Evolutionary conservation across 176 grass and related monocot species (phyloP), one percentile per base, ranked within the genome.

Genomic region (Saccharum officinarum): DNA sequence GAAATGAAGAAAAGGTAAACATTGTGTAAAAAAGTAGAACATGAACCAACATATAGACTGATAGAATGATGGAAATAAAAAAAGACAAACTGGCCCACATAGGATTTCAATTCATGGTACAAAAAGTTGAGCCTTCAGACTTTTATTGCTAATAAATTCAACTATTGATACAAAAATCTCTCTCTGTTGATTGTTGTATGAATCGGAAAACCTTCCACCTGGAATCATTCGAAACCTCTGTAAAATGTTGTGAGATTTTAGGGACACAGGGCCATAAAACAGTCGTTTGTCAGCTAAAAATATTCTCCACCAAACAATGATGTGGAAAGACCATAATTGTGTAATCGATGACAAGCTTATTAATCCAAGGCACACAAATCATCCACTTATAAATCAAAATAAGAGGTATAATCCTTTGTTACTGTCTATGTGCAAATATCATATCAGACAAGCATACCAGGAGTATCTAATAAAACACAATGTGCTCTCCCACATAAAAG

Each of bases 201-300:
- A 47, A 83, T 6, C 22, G 11, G 11, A 74, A 75, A 86, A 74
- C 68, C 80, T 86, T 90, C 60, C 57, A 86, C 28, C 45, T 59
- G 66, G 25, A 77, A 72, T 31, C 54, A 78, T 86, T 46, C 0
- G 25, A 59, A 79, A 37, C 71, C 50, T 36, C 2, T 41, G 45
- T 25, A 68, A 82, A 33, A 28, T 73, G 68, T 47, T 16, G 44
- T 0, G 17, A 70, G 30, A 60, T 25, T 75, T 61, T 4, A 60
- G 8, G 37, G 20, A 59, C 38, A 82, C 0, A 5, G 42, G 12
- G 6, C 26, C 31, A 26, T 72, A n/a, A 65, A 57, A 57, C 54
- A 71, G 77, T 22, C 78, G 69, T 34, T 63, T 55, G 34, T 55
- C 17, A 55, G 77, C 28, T 16, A 55, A 62, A 69, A 80, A 83